Conservation (phyloP, 768 basidiomycete genomes). For the Mycena haematopus region DNA sequence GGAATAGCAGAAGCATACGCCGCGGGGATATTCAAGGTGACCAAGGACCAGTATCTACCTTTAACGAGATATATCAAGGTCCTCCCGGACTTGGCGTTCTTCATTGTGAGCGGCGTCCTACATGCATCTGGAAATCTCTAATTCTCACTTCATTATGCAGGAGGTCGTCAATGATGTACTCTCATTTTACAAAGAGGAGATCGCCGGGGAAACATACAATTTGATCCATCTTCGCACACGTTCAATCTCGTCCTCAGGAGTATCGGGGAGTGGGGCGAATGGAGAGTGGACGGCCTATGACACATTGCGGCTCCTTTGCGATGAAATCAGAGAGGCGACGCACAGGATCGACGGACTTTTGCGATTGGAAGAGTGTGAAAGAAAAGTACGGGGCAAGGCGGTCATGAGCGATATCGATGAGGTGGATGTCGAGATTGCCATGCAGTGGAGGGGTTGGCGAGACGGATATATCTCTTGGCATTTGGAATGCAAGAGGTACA, state of each 20-base stretch:
- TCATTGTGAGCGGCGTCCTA: not conserved
- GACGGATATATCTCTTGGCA: constrained; percentile 25
- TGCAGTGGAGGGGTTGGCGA: constrained; percentile 20
- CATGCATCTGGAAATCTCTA: not conserved
- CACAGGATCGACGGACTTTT: constrained; percentile 13
- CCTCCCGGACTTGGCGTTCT: constrained; percentile 5
- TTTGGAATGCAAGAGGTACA: constrained; percentile 20
- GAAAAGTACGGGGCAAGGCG: not conserved
- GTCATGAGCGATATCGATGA: constrained; percentile 1
- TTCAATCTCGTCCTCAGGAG: not conserved
- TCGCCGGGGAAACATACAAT: constrained; percentile 22
- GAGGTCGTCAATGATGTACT: constrained; percentile 20
- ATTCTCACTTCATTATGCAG: constrained; percentile 2
- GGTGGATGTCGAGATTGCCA: constrained; percentile 8
- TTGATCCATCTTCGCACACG: constrained; percentile 20
- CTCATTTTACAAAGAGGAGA: constrained; percentile 23
- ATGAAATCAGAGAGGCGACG: constrained; percentile 9
- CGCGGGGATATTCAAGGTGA: constrained; percentile 19
- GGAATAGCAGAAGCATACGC: constrained; percentile 19
- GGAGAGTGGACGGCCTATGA: constrained; percentile 14
- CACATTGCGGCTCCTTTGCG: constrained; percentile 11
- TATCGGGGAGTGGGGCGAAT: not conserved
- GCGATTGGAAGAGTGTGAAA: constrained; percentile 13
- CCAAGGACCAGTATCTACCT: constrained; percentile 10
- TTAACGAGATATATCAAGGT: constrained; percentile 25